phyloP scores from a whole-genome alignment of 257 asterid genomes.

The Jacaranda mimosifolia region DNA sequence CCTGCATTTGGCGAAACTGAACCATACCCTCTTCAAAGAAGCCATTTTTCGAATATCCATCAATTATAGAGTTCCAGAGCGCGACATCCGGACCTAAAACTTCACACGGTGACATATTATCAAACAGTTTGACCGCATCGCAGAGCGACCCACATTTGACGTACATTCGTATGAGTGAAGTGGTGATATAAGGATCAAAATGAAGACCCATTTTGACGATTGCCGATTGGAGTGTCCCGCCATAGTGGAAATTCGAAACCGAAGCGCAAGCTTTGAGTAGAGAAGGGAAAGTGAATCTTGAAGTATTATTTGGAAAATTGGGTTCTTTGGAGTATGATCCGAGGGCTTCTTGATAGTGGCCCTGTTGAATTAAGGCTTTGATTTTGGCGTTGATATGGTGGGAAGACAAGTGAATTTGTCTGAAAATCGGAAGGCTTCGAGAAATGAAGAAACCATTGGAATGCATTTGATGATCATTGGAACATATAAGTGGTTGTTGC shows the following conservation, averaged over 20 bases:
- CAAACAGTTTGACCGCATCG: slow-evolving; percentile 74
- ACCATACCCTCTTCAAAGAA: slow-evolving; percentile 50
- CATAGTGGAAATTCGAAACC: slow-evolving; percentile 53
- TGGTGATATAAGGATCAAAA: slow-evolving; percentile 67
- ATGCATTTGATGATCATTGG: slow-evolving; percentile 51
- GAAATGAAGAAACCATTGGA: slow-evolving; percentile 32
- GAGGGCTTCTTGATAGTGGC: slow-evolving; percentile 62
- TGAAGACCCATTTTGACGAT: slow-evolving; percentile 65
- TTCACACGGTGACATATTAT: slow-evolving; percentile 53
- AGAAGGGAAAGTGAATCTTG: slow-evolving; percentile 79
- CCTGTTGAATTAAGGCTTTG: slow-evolving; percentile 58
- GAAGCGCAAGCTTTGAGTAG: slow-evolving; percentile 84
- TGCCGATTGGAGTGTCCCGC: slow-evolving; percentile 65
- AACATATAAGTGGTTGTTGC: no score
- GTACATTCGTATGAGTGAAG: slow-evolving; percentile 77
- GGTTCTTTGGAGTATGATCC: slow-evolving; percentile 53
- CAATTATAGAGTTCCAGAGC: slow-evolving; percentile 82
- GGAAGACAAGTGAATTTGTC: slow-evolving; percentile 37
- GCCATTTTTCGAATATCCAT: slow-evolving; percentile 66
- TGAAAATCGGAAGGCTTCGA: slow-evolving; percentile 44
- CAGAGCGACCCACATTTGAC: slow-evolving; percentile 60
- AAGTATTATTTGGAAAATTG: slow-evolving; percentile 41
- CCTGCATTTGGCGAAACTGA: slow-evolving; percentile 68
- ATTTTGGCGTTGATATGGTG: slow-evolving; percentile 45
- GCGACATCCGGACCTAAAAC: slow-evolving; percentile 62